Evolutionary conservation across 257 asterid genomes (phyloP).

Genomic region (Solanum chilense): DNA sequence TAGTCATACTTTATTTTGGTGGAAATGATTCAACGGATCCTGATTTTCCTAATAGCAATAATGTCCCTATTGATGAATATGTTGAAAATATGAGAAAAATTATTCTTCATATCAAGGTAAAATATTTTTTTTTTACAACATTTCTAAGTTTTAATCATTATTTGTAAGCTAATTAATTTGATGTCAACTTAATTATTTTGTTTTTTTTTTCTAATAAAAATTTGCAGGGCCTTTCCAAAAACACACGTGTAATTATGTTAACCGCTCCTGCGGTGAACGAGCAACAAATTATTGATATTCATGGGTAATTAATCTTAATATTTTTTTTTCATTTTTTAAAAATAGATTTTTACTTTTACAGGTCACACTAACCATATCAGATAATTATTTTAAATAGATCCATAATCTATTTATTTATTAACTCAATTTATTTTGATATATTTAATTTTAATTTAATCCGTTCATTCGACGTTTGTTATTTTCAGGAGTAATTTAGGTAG

Average conservation of each 20-base stretch:
- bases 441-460: too few relatives aligned
- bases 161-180: too few relatives aligned
- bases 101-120: conserved; percentile 3
- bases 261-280: neutral
- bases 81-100: conserved; percentile 70
- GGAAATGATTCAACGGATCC: conserved; percentile 70
- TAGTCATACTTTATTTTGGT: conserved; percentile 74
- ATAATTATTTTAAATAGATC: too few relatives aligned
- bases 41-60: conserved; percentile 49
- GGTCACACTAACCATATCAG: too few relatives aligned
- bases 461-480: too few relatives aligned
- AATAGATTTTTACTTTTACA: neutral
- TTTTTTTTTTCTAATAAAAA: neutral
- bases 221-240: neutral
- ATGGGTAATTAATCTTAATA: neutral
- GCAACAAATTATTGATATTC: neutral
- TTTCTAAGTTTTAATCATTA: too few relatives aligned
- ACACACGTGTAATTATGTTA: neutral
- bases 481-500: neutral
- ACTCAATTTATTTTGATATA: too few relatives aligned
- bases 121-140: fast-evolving
- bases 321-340: too few relatives aligned
- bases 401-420: fast-evolving
- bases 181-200: neutral
- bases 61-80: conserved; percentile 76